phyloP scores from a whole-genome alignment of 2,329 filamentous ascomycete genomes.

The Huntiella moniliformis region DNA sequence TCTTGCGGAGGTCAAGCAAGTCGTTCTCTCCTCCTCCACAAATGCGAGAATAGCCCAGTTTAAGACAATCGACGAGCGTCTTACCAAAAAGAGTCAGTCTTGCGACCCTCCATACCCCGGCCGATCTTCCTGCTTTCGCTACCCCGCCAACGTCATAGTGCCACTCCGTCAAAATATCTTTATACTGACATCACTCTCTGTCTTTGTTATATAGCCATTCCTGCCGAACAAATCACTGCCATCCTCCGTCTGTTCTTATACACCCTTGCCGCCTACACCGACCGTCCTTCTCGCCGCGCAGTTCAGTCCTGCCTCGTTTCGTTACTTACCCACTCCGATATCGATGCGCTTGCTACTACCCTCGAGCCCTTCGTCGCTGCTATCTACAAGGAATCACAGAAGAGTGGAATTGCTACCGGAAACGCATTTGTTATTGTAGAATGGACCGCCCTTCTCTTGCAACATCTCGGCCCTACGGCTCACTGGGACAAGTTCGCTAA shows the following conservation, averaged over 20 bases:
- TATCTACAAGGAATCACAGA: constrained; percentile 54
- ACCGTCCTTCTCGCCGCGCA: constrained; percentile 65
- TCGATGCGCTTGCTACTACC: constrained; percentile 29
- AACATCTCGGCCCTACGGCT: constrained; percentile 43
- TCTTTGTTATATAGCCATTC: constrained; percentile 22
- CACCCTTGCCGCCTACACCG: constrained; percentile 73
- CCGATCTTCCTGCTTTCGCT: neutral
- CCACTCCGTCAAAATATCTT: neutral
- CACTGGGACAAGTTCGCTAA: constrained; percentile 45
- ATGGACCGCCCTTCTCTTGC: constrained; percentile 69
- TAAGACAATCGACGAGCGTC: constrained; percentile 35
- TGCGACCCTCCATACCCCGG: constrained; percentile 13
- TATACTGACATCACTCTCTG: constrained; percentile 1
- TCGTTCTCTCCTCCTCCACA: constrained; percentile 44
- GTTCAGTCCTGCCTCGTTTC: constrained; percentile 66
- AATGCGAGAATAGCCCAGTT: constrained; percentile 34
- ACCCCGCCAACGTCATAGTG: neutral
- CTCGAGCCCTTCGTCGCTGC: constrained; percentile 46
- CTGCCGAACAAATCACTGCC: constrained; percentile 28
- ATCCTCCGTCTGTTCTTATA: constrained; percentile 61
- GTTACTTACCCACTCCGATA: constrained; percentile 36
- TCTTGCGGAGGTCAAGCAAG: constrained; percentile 28
- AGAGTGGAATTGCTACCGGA: constrained; percentile 55
- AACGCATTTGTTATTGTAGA: constrained; percentile 80
- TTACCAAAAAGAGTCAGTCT: constrained; percentile 33